Conservation (phyloP, 176 grass and related monocot species). For the Urochloa ruziziensis region DNA sequence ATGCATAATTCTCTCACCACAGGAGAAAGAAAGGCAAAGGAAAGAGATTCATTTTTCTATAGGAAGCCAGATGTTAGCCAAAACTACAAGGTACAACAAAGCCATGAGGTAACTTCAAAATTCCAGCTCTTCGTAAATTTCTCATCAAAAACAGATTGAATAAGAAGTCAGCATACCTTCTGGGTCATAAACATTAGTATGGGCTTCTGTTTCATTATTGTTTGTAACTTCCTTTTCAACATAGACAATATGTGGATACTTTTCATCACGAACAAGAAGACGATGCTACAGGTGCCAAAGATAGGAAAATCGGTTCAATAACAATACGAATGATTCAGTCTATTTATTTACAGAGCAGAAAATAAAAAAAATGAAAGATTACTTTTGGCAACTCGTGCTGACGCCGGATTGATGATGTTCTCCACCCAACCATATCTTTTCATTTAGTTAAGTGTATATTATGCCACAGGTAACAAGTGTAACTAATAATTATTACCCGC, state of each 20-base stretch:
- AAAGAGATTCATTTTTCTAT: background rate
- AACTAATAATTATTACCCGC: constrained; percentile 22
- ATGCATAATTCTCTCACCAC: background rate
- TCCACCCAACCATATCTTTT: constrained; percentile 99
- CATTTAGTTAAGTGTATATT: constrained; percentile 55
- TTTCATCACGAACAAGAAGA: constrained; percentile 78
- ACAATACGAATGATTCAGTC: constrained; percentile 9
- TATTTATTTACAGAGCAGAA: constrained; percentile 18
- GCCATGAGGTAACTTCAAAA: background rate
- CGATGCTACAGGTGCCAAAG: constrained; percentile 51
- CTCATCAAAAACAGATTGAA: background rate
- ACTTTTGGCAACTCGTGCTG: constrained; percentile 96
- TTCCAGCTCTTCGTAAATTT: background rate
- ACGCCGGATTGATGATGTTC: constrained; percentile 93
- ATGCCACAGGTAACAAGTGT: constrained; percentile 28
- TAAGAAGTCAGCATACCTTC: constrained; percentile 58
- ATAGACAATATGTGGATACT: constrained; percentile 96
- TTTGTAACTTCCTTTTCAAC: constrained; percentile 71
- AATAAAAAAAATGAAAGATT: constrained; percentile 29
- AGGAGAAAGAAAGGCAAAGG: background rate
- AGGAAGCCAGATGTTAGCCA: background rate
- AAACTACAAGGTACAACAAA: background rate
- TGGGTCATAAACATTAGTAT: constrained; percentile 46
- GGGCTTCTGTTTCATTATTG: constrained; percentile 40
- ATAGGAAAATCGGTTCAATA: constrained; percentile 17